Evolutionary conservation across 2,329 filamentous ascomycete species (phyloP).

Genomic region (Aspergillus floridensis): DNA sequence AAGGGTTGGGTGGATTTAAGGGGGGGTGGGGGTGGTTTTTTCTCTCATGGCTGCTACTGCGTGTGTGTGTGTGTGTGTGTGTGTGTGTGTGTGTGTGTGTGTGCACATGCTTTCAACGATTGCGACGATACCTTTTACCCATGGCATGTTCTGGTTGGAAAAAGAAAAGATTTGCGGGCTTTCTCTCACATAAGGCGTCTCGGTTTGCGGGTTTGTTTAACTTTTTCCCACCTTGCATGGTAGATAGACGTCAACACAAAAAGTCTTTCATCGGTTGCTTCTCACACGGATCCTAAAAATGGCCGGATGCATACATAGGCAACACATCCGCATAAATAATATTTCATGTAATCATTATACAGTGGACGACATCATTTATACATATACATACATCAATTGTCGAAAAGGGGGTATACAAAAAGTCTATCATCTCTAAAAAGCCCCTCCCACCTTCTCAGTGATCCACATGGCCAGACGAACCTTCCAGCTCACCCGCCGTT

Average conservation of each 20-base stretch:
- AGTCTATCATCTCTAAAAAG: constrained; percentile 57
- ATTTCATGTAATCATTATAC: background rate
- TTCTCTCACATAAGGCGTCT: constrained; percentile 9
- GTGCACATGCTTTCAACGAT: constrained; percentile 12
- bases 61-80: background rate
- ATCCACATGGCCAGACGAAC: constrained; percentile 94
- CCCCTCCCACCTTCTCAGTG: constrained; percentile 79
- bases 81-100: background rate
- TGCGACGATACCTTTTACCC: constrained; percentile 21
- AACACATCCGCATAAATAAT: background rate
- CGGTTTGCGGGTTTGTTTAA: background rate
- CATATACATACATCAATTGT: background rate
- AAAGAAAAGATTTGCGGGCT: constrained; percentile 2
- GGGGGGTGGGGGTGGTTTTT: background rate
- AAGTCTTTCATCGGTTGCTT: constrained; percentile 3
- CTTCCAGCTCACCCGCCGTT: constrained; percentile 79
- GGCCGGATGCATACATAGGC: background rate
- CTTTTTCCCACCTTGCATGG: background rate
- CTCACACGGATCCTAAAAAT: background rate
- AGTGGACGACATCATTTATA: constrained; percentile 4
- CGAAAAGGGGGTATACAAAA: constrained; percentile 13
- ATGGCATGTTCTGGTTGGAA: constrained; percentile 11
- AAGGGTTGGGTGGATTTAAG: too few relatives aligned
- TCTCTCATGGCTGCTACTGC: background rate
- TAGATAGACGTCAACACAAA: constrained; percentile 14